Base-by-base conservation (phyloP, 2,329 filamentous ascomycete genomes). In the Cordyceps cateniannulata region DNA sequence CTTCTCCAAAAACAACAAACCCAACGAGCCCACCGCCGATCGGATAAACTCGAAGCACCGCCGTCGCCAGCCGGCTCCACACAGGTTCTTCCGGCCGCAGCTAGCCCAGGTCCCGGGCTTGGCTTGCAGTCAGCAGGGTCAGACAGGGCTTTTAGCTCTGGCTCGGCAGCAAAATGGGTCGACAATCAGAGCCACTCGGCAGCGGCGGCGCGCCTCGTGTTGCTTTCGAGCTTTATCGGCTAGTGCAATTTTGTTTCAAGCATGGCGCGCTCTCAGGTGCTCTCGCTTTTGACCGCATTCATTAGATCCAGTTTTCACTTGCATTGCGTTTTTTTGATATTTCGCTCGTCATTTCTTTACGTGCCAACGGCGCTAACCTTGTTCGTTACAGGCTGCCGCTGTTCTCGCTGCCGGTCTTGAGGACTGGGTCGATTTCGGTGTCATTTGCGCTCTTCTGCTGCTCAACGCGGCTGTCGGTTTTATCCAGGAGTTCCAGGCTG, bases 361-460 rank as follows among this genome's bases (percentile, higher is more conserved):
- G 10, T n/a, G 40, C 35, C 29, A 25, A 57, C 38, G 27, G 16
- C 54, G 65, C 70, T 73, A 70, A 73, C 70, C 27, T 56, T 47
- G 22, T 61, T 40, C 58, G 53, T 42, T 53, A 50, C 64, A 87
- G 85, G 82, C 85, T 75, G 89, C 90, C 64, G 89, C 89, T 67
- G 80, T 93, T 70, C 83, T 96, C 62, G 91, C 91, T 72, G 90
- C 88, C 64, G 90, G 89, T 85, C 85, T 96, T 47, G 76, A 89
- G 75, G 89, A 95, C 70, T 96, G 91, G 91, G 89, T 96, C 65
- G 91, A 96, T 79, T 93, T 96, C 70, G 91, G 90, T 81, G 91
- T 96, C 71, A 96, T 96, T 67, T 91, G 88, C 75, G 91, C 79
- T 70, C 81, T 96, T 55, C 83, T 96, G 10, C 73, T 96, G 66